Evolutionary conservation across 805 yeast species (phyloP), one percentile per base, ranked within the genome.

Genomic region (Yamadazyma philogaea): DNA sequence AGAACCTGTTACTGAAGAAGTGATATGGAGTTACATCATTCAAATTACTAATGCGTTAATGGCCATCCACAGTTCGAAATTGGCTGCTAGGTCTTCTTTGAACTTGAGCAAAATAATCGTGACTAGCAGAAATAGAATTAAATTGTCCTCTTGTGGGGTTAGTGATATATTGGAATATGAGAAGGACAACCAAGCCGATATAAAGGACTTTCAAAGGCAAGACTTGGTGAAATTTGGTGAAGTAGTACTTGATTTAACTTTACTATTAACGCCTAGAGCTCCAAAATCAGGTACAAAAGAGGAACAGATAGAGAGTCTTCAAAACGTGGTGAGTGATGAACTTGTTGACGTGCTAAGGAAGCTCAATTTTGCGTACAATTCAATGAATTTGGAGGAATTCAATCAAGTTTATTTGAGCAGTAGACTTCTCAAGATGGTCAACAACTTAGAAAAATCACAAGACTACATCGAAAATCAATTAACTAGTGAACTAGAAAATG

Each of bases 401-500:
- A 53, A 48, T 38, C 48, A 55, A 34, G 40, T 42, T 16, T 50
- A 61, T 42, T 50, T 70, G 14, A 44, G 61, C 4, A 45, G 34
- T 17, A 45, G 42, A 30, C 22, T 45, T 24, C 33, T 45, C 11
- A 72, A 72, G 31, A 57, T 81, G 34, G 48, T 79, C 35, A 75
- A 82, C 52, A 74, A 75, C 2, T 56, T 79, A 15, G 76, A 78
- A 55, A 68, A 68, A 33, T 63, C 70, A 40, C 63, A 74, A 4
- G 93, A 85, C 52, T 76, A 63, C 53, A 69, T 76, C 50, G 90
- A 84, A 57, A 65, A 77, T 3, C 78, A 76, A 46, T 64, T 93
- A 30, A 60, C 79, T 12, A 73, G 76, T 42, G 98, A 91, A 60
- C 65, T 90, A 19, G 98, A 93, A 60, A 93, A 93, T 61, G 93